Evolutionary conservation across 2,329 filamentous ascomycete species (phyloP), one percentile per base, ranked within the genome.

Genomic region (Colletotrichum sp.): DNA sequence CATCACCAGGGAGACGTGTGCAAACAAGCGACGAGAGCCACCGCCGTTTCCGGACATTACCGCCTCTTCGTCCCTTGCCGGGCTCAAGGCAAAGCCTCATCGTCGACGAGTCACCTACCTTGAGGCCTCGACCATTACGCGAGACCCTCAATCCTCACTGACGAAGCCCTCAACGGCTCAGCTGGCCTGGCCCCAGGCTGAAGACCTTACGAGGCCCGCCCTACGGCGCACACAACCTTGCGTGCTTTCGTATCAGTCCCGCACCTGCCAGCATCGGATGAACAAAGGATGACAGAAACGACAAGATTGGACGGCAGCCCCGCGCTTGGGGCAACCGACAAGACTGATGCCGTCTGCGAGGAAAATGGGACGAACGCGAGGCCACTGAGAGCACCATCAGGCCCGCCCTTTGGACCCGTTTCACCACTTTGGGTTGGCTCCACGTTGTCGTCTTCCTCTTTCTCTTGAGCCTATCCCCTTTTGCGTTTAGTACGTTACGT

Each of bases 401-500:
- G 38, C 62, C 71, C 70, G 47, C 70, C 29, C 34, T 58, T 21
- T 18, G 16, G 58, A 47, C 55, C 61, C 68, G 69, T 73, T 64
- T 73, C 72, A 73, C 72, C 69, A 69, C 63, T 69, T 62, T 62
- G 57, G 68, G 55, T 38, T 73, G 62, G 72, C n/a, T 38, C 55
- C 62, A 72, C 62, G 43, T 72, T n/a, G 27, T 62, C 55, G 29
- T 66, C 63, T 29, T 62, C 51, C 31, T 64, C 24, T 43, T 18
- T 24, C 51, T 55, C 57, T 70, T 29, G 24, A 34, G 36, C 21
- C 64, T 61, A 69, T 74, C 21, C 72, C 64, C 55, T 43, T 64
- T 74, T 73, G 12, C 58, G 70, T 31, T 68, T 73, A 65, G 72
- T 58, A 24, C 31, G 33, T 69, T 73, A 73, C 70, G 70, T 73